Evolutionary conservation across 371 early-diverging fungal genomes (phyloP).

Genomic region (Mortierella polycephala): DNA sequence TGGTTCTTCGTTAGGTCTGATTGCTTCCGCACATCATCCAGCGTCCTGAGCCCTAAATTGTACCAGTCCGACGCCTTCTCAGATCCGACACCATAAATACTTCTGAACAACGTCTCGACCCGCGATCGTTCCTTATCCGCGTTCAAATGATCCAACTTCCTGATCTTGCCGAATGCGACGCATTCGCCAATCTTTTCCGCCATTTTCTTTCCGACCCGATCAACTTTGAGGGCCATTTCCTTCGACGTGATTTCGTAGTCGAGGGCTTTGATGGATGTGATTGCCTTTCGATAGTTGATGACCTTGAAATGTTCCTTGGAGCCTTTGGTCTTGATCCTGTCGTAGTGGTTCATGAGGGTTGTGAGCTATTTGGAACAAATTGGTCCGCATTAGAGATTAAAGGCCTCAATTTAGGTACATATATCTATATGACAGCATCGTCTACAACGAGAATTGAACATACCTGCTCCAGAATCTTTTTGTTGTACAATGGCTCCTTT

Average conservation of each 20-base stretch:
- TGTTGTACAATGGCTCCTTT: slow-evolving; percentile 38
- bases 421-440: not conserved
- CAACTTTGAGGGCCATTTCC: slow-evolving; percentile 43
- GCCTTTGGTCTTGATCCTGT: slow-evolving; percentile 29
- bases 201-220: slow-evolving; percentile 45
- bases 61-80: slow-evolving; percentile 48
- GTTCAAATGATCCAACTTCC: slow-evolving; percentile 42
- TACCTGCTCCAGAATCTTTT: slow-evolving; percentile 46
- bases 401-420: not conserved
- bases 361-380: slow-evolving; percentile 19
- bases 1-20: slow-evolving; percentile 44
- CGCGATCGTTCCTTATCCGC: slow-evolving; percentile 35
- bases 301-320: slow-evolving; percentile 50
- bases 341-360: slow-evolving; percentile 42
- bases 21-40: slow-evolving; percentile 40
- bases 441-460: too few relatives aligned
- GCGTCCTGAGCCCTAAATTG: slow-evolving; percentile 35
- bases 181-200: slow-evolving; percentile 54
- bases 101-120: slow-evolving; percentile 38
- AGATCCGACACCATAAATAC: slow-evolving; percentile 43
- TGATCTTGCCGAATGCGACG: slow-evolving; percentile 40
- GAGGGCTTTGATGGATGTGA: slow-evolving; percentile 45
- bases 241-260: slow-evolving; percentile 51
- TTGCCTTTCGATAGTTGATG: slow-evolving; percentile 54
- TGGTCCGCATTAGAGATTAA: not conserved